Conservation (phyloP, 2,329 filamentous ascomycete genomes). For the Penicillium hesseltinei region DNA sequence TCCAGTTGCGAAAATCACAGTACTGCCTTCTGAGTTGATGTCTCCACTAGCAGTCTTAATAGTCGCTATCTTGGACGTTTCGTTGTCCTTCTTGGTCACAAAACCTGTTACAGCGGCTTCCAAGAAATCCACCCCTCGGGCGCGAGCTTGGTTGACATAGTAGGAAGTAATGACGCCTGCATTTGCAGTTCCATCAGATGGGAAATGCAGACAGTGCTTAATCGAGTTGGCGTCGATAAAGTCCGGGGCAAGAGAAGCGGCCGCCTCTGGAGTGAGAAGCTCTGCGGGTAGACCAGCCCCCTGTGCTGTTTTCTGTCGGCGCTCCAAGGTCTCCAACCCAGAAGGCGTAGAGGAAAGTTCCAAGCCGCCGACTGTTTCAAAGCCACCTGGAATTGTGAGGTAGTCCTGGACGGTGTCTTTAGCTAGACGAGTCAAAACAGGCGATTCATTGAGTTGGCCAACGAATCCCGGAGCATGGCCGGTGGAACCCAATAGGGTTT, state of each 20-base stretch:
- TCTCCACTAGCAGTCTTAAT: constrained; percentile 17
- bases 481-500: constrained; percentile 30
- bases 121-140: constrained; percentile 23
- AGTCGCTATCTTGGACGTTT: constrained; percentile 1
- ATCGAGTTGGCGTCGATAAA: constrained; percentile 26
- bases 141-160: constrained; percentile 23
- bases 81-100: background rate
- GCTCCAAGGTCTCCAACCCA: constrained; percentile 19
- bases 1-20: constrained; percentile 30
- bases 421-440: constrained; percentile 31
- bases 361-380: constrained; percentile 28
- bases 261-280: constrained; percentile 23
- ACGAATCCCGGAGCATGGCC: constrained; percentile 37
- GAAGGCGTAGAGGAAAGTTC: constrained; percentile 25
- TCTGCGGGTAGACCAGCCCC: constrained; percentile 26
- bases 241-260: constrained; percentile 27
- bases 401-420: constrained; percentile 33
- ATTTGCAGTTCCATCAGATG: constrained; percentile 31
- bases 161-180: constrained; percentile 24
- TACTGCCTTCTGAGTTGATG: constrained; percentile 21
- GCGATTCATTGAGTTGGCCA: constrained; percentile 36
- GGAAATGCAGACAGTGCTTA: constrained; percentile 23
- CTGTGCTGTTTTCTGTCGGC: constrained; percentile 20
- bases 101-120: constrained; percentile 21
- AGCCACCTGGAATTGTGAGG: constrained; percentile 26